Evolutionary conservation across 1,284 basidiomycete genomes (phyloP), one percentile per base, ranked within the genome.

Genomic region (Wolfiporia cocos): DNA sequence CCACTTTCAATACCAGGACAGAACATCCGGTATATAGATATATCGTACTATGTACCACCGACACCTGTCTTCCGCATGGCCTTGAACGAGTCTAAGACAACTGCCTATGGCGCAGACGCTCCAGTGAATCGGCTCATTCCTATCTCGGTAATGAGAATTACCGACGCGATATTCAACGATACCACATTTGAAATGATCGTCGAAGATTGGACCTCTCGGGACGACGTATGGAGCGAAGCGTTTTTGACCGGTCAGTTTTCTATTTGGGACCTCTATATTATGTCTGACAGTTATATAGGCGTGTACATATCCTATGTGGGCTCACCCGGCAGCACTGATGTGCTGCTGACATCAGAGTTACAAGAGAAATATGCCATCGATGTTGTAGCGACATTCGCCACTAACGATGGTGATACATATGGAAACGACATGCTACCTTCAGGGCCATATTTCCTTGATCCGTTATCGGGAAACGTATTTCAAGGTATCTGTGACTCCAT

Each of bases 381-480:
- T 5, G 41, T 57, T 30, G 46, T 58, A 3, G 24, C 58, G 1
- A 34, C 31, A 3, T 57, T 58, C 4, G 34, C 46, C 12, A 50
- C 47, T 23, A 51, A 46, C 35, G 24, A 37, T 3, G 34, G 28
- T 3, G 54, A 51, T 3, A 23, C 50, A 14, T 36, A 36, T 2
- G 23, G 55, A 23, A 52, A 46, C 2, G 48, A 37, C 18, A 4
- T 39, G 2, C 30, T 60, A 2, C 53, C 58, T 19, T 40, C 53
- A 4, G 59, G 59, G 9, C 59, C 59, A 14, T 62, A 59, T 46
- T 55, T 62, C 37, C 43, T 62, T 11, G 53, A 58, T 10, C 33
- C 55, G 0, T 28, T 44, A 1, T 53, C 48, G 12, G 59, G 58
- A 1, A 48, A 57, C 12, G 40, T 62, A 12, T 58, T 52, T 39